phyloP scores from a whole-genome alignment of 2,329 filamentous ascomycete genomes.

The Bipolaris cookei region DNA sequence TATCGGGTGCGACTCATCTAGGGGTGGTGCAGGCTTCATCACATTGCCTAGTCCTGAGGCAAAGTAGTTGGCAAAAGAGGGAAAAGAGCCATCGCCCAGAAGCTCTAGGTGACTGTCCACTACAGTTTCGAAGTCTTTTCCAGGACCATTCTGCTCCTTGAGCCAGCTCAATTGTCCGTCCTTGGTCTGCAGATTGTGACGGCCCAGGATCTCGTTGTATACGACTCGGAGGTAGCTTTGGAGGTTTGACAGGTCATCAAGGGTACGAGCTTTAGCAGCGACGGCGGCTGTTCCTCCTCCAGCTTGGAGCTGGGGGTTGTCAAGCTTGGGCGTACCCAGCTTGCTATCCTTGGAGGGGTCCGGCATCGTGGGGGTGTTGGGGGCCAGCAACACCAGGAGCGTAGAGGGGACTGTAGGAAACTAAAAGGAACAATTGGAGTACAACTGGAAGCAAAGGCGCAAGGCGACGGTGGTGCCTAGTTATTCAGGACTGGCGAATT shows the following conservation, averaged over 20 bases:
- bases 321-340: conserved; percentile 41
- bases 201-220: conserved; percentile 40
- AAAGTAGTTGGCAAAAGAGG: conserved; percentile 53
- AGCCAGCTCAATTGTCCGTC: conserved; percentile 44
- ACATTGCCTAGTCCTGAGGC: conserved; percentile 54
- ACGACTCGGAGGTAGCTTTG: conserved; percentile 38
- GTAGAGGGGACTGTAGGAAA: neutral
- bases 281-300: conserved; percentile 46
- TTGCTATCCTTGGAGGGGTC: conserved; percentile 35
- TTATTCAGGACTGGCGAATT: neutral
- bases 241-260: conserved; percentile 40
- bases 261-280: conserved; percentile 34
- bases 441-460: neutral
- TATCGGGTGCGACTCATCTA: conserved; percentile 71
- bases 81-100: conserved; percentile 41
- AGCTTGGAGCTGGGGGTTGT: conserved; percentile 47
- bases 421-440: neutral
- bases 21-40: conserved; percentile 50
- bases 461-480: conserved; percentile 2
- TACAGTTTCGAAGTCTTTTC: neutral
- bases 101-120: conserved; percentile 27
- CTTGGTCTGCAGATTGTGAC: conserved; percentile 39
- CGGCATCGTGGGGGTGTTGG: conserved; percentile 17
- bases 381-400: neutral
- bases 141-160: conserved; percentile 38